Evolutionary conservation across 345 rosid species (phyloP).

Genomic region (Eutrema yunnanense): DNA sequence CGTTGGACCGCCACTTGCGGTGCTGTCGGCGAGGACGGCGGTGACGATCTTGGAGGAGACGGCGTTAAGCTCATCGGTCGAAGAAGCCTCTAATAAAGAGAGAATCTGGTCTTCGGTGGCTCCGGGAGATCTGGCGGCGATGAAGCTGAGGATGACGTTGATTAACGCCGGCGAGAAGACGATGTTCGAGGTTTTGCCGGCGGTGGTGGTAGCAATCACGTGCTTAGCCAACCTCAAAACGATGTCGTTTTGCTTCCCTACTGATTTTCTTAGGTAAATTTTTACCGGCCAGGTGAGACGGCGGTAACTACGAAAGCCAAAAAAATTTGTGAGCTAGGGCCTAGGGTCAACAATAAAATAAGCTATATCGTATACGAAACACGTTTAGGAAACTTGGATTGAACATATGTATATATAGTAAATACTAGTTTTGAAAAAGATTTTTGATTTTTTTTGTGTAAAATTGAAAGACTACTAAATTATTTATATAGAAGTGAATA

Average conservation of each 20-base stretch:
- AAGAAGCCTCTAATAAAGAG: slow-evolving; percentile 56
- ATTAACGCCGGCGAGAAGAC: slow-evolving; percentile 67
- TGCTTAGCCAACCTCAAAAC: slow-evolving; percentile 40
- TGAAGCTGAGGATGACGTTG: slow-evolving; percentile 52
- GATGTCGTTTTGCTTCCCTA: slow-evolving; percentile 46
- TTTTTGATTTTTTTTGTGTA: too few relatives aligned
- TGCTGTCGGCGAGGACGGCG: slow-evolving; percentile 56
- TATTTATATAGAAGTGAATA: too few relatives aligned
- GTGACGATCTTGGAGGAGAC: slow-evolving; percentile 53
- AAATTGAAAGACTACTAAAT: too few relatives aligned
- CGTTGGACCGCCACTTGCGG: slow-evolving; percentile 50
- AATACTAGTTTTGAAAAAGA: too few relatives aligned
- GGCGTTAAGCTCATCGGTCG: slow-evolving; percentile 47
- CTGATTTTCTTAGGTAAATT: slow-evolving; percentile 3
- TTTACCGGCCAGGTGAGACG: background rate
- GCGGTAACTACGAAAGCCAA: background rate
- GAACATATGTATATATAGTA: too few relatives aligned
- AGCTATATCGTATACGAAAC: too few relatives aligned
- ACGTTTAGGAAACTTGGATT: too few relatives aligned
- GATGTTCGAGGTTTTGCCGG: slow-evolving; percentile 40
- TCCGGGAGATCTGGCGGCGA: slow-evolving; percentile 46
- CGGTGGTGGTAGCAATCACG: slow-evolving; percentile 34
- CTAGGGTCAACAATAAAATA: background rate
- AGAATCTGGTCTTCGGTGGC: slow-evolving; percentile 48
- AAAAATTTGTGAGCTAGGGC: background rate